Base-by-base conservation (phyloP, 2,329 filamentous ascomycete genomes). In the Cladosporium sp. region DNA sequence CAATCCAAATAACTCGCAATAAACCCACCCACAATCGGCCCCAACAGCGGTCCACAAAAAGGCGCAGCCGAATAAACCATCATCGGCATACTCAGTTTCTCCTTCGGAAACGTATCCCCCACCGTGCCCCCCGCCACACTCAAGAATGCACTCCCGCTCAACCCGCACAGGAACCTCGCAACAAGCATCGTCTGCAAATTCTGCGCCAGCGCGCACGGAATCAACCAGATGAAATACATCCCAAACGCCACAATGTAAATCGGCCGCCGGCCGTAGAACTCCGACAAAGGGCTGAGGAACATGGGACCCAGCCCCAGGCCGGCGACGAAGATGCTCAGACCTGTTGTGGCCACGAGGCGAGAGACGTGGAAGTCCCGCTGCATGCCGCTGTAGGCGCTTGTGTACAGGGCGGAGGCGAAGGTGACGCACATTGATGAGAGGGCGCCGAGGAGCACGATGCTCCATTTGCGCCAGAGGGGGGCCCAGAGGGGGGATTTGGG, bases 71-170 rank as follows among this genome's bases (percentile, higher is more conserved):
- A 74, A 53, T 76, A 95, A 13, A 95, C 73, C 70, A 89, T 84
- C 91, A 96, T 95, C 2, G 90, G 89, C 6, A 80, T 79, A 58
- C 85, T 84, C 51, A 95, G 80, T 56, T 88, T 78, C 52, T 84
- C 73, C 41, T 78, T 77, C 9, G 74, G 72, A 63, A 92, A 93
- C 56, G 92, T 70, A 63, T 95, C 90, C 29, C 89, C 87, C 13
- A 95, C 88, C 0, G 88, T 95, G 11, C 89, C 89, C 36, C 89
- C 90, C 0, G 89, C 86, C 1, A 96, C 89, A 52, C 73, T 77
- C 39, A 82, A 61, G 54, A 82, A 82, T 2, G 79, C 79, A 55
- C 73, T 77, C 3, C 87, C 87, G 1, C 85, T 76, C 29, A 91
- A 72, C 3, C 88, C 88, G 61, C 85, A 80, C 43, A 96, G 77